phyloP scores from a whole-genome alignment of 805 yeast species.

The Yarrowia sp. region DNA sequence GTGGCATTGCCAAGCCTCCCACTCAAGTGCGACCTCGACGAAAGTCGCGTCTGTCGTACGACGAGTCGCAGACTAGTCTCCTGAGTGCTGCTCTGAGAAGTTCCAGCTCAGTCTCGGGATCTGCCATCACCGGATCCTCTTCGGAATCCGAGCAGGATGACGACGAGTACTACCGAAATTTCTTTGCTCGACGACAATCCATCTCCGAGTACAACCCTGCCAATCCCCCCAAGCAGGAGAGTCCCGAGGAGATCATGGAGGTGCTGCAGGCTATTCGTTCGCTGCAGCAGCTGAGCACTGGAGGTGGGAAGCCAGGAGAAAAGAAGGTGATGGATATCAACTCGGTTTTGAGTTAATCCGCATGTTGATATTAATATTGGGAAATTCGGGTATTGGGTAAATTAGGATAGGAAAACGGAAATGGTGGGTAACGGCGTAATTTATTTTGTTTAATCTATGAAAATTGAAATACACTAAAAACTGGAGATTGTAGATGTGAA shows the following conservation, averaged over 20 bases:
- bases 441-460: conserved; percentile 6
- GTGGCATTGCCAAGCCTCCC: background rate
- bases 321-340: conserved; percentile 23
- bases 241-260: conserved; percentile 41
- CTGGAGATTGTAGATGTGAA: background rate
- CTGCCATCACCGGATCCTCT: background rate
- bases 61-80: conserved; percentile 13
- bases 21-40: conserved; percentile 7
- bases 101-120: conserved; percentile 9
- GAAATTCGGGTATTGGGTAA: background rate
- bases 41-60: conserved; percentile 21
- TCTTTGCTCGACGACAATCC: conserved; percentile 23
- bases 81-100: conserved; percentile 6
- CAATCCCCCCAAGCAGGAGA: conserved; percentile 28
- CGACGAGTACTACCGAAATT: conserved; percentile 21
- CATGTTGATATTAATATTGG: background rate
- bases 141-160: conserved; percentile 21
- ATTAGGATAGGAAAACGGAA: background rate
- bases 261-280: conserved; percentile 45
- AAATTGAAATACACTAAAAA: background rate
- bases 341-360: conserved; percentile 4
- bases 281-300: conserved; percentile 43
- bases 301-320: conserved; percentile 25
- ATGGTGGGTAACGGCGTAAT: conserved; percentile 20
- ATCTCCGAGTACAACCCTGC: conserved; percentile 27